phyloP scores from a whole-genome alignment of 495 filamentous ascomycete species.

The Glonium stellatum region DNA sequence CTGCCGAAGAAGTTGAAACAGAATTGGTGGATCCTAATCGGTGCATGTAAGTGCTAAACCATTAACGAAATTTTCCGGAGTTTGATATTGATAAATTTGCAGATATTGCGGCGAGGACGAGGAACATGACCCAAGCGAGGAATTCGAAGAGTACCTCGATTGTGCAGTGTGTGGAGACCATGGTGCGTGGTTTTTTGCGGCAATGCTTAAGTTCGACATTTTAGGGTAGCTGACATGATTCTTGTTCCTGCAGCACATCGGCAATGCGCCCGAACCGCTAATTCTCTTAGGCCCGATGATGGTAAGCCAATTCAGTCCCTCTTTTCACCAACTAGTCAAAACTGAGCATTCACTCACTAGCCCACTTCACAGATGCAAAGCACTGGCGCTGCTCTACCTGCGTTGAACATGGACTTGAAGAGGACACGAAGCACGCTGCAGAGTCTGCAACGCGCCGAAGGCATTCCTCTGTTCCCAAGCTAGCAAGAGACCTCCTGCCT shows the following conservation, averaged over 20 bases:
- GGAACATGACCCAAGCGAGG: constrained; percentile 76
- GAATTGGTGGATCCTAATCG: constrained; percentile 43
- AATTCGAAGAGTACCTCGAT: constrained; percentile 78
- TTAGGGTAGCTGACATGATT: constrained; percentile 31
- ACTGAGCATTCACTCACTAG: constrained; percentile 15
- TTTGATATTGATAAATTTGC: constrained; percentile 13
- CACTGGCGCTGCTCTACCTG: constrained; percentile 80
- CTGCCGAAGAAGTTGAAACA: constrained; percentile 41
- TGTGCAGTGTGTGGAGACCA: constrained; percentile 81
- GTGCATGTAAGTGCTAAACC: constrained; percentile 55
- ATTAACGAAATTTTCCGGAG: neutral
- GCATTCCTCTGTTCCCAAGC: constrained; percentile 38
- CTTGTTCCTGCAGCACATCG: constrained; percentile 65
- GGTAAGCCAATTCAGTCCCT: constrained; percentile 45
- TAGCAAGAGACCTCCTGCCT: constrained; percentile 66
- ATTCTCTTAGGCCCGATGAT: constrained; percentile 60
- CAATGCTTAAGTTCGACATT: constrained; percentile 24
- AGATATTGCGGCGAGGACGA: constrained; percentile 77
- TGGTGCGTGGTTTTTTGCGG: constrained; percentile 48
- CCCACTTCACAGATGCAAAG: constrained; percentile 44
- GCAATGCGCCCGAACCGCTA: constrained; percentile 81
- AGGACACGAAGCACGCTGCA: constrained; percentile 35
- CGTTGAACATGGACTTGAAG: constrained; percentile 54
- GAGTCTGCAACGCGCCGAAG: constrained; percentile 33
- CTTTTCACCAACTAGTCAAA: neutral